Percentiles rank a stretch among this genome's conserved stretches.
phyloP scores from a whole-genome alignment of 2,329 filamentous ascomycete species.

The Neonectria punicea region DNA sequence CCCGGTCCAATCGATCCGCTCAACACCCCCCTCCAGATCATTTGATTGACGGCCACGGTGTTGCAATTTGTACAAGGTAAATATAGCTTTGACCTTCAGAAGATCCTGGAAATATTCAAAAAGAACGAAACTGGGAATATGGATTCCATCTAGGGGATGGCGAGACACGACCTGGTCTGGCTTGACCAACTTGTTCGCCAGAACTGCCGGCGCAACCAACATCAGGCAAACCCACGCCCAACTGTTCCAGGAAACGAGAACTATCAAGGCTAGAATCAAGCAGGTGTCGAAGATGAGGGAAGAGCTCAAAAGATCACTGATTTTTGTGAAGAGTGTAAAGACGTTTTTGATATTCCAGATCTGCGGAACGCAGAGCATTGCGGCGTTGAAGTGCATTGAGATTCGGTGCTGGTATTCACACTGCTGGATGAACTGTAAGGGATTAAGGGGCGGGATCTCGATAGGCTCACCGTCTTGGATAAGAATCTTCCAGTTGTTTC shows the following conservation, averaged over 20 bases:
- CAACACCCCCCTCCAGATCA: background rate
- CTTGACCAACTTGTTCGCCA: background rate
- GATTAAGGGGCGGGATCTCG: background rate
- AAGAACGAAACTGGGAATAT: background rate
- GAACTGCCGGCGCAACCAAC: background rate
- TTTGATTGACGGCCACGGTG: background rate
- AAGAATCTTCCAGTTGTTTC: constrained; percentile 9
- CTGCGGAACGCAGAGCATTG: constrained; percentile 4
- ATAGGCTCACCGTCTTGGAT: constrained; percentile 14
- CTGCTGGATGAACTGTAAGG: constrained; percentile 14
- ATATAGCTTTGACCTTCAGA: constrained; percentile 24
- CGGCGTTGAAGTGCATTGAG: constrained; percentile 15
- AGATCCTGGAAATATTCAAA: constrained; percentile 17
- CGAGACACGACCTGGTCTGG: background rate
- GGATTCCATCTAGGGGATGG: background rate
- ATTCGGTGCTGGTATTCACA: constrained; percentile 15
- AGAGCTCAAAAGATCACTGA: constrained; percentile 14
- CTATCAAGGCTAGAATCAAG: constrained; percentile 4
- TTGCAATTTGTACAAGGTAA: constrained; percentile 5
- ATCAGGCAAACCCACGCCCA: background rate
- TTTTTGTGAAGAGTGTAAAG: background rate
- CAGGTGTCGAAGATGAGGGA: constrained; percentile 14
- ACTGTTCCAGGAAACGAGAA: background rate
- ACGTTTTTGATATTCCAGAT: background rate
- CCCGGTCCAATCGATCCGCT: constrained; percentile 14